These are phyloP conservation scores for Phoma herbarum DNA, from an alignment of 2,329 filamentous ascomycete genomes.

Conservation along the genomic window DNA sequence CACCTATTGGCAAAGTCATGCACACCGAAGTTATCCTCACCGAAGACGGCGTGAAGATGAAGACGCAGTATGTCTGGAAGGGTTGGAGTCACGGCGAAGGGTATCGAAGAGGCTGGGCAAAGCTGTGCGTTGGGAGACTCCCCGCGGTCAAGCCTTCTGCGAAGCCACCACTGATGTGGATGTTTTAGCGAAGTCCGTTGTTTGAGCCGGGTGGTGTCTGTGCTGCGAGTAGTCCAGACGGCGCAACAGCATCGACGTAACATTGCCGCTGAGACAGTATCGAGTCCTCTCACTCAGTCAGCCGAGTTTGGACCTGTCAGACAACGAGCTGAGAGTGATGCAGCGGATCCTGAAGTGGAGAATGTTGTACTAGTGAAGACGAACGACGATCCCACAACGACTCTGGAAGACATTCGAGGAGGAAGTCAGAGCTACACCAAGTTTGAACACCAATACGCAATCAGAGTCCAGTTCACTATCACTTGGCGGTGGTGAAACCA, in stretches of 20 bases:
- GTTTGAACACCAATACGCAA: background rate
- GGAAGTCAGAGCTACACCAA: background rate
- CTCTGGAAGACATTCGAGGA: background rate
- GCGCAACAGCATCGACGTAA: background rate
- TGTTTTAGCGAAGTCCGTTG: background rate
- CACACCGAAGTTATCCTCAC: conserved; percentile 8
- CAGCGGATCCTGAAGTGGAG: background rate
- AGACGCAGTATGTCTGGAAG: conserved; percentile 16
- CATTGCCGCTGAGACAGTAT: background rate
- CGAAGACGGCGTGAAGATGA: background rate
- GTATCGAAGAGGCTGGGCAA: conserved; percentile 15
- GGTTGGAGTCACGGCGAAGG: conserved; percentile 15
- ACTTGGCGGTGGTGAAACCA: no score
- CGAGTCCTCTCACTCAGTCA: background rate
- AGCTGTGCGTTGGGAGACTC: conserved; percentile 8
- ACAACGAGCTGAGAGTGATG: background rate
- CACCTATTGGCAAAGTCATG: conserved; percentile 20
- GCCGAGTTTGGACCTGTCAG: background rate
- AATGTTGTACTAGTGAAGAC: background rate
- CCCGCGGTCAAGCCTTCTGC: background rate
- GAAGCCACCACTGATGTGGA: conserved; percentile 7
- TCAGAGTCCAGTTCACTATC: no score
- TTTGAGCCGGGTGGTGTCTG: background rate
- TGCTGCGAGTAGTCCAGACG: background rate
- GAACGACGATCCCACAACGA: background rate